These are phyloP conservation scores for Botrytis medusae DNA, from an alignment of 2,329 filamentous ascomycete genomes.

Conservation along the genomic window DNA sequence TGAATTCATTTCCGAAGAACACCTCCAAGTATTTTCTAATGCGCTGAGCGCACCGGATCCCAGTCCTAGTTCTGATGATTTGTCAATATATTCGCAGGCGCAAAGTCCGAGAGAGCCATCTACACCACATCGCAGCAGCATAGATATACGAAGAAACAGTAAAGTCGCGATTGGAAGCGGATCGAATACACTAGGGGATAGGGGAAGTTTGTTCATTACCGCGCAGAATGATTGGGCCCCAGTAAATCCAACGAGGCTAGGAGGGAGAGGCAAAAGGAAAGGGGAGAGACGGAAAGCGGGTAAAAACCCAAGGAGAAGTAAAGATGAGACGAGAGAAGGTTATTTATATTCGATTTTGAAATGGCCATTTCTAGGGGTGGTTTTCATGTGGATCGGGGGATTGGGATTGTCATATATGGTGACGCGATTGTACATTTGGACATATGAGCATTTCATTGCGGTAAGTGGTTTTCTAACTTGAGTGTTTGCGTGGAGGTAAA, in stretches of 20 bases:
- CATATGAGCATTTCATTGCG: conserved; percentile 62
- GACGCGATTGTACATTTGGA: conserved; percentile 84
- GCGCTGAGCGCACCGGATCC: conserved; percentile 82
- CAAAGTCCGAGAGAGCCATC: conserved; percentile 22
- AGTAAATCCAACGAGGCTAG: conserved; percentile 52
- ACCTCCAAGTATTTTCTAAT: conserved; percentile 75
- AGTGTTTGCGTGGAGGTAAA: not conserved
- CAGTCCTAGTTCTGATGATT: conserved; percentile 60
- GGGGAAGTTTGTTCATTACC: conserved; percentile 62
- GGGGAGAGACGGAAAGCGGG: conserved; percentile 43
- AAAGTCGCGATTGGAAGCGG: conserved; percentile 22
- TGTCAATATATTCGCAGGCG: conserved; percentile 22
- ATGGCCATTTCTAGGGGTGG: conserved; percentile 82
- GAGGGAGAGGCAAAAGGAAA: conserved; percentile 40
- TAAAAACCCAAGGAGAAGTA: conserved; percentile 49
- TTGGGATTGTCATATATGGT: conserved; percentile 73
- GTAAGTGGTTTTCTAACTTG: conserved; percentile 8
- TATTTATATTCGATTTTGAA: conserved; percentile 87
- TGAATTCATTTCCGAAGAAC: conserved; percentile 72
- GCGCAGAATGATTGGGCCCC: conserved; percentile 97
- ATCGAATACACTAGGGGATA: conserved; percentile 21
- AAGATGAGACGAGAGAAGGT: conserved; percentile 92
- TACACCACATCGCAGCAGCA: conserved; percentile 24
- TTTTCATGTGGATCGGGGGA: conserved; percentile 76
- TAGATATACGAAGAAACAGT: conserved; percentile 25